Conservation (phyloP, 108 stramenopile genomes). For the Cyclostephanos tholiformis region DNA sequence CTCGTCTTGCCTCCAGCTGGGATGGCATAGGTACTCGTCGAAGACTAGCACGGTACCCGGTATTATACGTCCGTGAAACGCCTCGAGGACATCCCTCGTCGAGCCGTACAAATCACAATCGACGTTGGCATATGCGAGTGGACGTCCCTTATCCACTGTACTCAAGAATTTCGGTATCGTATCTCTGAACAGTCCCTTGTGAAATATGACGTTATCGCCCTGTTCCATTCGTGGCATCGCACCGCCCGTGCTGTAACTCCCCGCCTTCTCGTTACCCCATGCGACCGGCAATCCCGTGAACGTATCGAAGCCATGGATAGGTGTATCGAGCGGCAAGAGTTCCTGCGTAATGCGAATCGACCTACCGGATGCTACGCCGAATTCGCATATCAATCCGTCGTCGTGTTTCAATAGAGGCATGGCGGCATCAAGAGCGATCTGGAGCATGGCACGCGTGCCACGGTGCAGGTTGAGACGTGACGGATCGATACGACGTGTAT, state of each 20-base stretch:
- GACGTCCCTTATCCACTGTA: constrained; percentile 52
- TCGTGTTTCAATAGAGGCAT: constrained; percentile 67
- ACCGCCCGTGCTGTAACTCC: constrained; percentile 82
- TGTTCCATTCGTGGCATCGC: constrained; percentile 63
- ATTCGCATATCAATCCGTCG: constrained; percentile 83
- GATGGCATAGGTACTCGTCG: constrained; percentile 85
- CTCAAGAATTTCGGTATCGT: constrained; percentile 70
- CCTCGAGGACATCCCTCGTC: constrained; percentile 79
- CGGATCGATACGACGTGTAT: constrained; percentile 61
- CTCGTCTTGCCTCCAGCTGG: constrained; percentile 86
- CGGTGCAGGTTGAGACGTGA: constrained; percentile 67
- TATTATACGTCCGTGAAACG: constrained; percentile 74
- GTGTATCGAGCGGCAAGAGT: constrained; percentile 68
- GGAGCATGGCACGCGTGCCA: constrained; percentile 82
- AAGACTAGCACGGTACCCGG: constrained; percentile 83
- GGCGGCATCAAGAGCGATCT: constrained; percentile 80
- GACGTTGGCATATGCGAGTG: constrained; percentile 85
- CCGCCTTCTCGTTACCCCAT: constrained; percentile 81
- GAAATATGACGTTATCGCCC: constrained; percentile 64
- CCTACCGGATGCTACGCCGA: constrained; percentile 83
- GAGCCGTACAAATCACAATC: constrained; percentile 86
- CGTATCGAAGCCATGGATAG: constrained; percentile 88
- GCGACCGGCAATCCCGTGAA: constrained; percentile 87
- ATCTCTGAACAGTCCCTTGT: constrained; percentile 85
- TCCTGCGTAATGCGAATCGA: constrained; percentile 84